Base-by-base conservation (phyloP, 2,329 filamentous ascomycete species). In the Alternaria novae-zelandiae region DNA sequence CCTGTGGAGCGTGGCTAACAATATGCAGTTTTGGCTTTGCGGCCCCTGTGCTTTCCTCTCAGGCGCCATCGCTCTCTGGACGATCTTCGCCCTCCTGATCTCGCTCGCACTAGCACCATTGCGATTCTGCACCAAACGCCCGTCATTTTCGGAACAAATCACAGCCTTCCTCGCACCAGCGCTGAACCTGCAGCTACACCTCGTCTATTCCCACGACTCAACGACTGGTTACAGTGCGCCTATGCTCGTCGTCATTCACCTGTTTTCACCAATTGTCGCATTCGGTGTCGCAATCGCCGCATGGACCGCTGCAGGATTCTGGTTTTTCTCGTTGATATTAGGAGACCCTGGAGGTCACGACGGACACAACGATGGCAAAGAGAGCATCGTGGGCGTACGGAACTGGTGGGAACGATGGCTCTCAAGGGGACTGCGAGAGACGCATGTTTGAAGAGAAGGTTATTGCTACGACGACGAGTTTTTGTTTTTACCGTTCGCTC, bases 351-450 rank as follows among this genome's bases (percentile, higher is more conserved):
- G 88, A 58, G 86, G 86, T 44, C 85, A 84, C 28, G 85, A 86
- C 69, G 84, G 85, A 25, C 84, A 85, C 66, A 88, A 90, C 65
- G 88, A 90, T 67, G 88, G 88, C 12, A 82, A 84, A 57, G 86
- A 87, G 21, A 86, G 87, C 12, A 87, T 89, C 5, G 77, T 90
- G 3, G 84, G 83, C 4, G 83, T 90, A 30, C 79, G 86, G 61
- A 82, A 82, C 51, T 89, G 86, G 83, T 90, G 88, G 88, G 87
- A 88, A 70, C 80, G 80, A 50, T 89, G 86, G 85, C 79, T 90
- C 26, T 76, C 78, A 12, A 73, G 79, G 54, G 81, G 78, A 7
- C 50, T 82, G 63, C 66, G 75, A 57, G 62, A 65, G 44, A 55
- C 62, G 12, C 17, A 21, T 41, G 43, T 56, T 21, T 63, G 25